phyloP scores from a whole-genome alignment of 495 filamentous ascomycete species.

The Penicillium crystallinum region DNA sequence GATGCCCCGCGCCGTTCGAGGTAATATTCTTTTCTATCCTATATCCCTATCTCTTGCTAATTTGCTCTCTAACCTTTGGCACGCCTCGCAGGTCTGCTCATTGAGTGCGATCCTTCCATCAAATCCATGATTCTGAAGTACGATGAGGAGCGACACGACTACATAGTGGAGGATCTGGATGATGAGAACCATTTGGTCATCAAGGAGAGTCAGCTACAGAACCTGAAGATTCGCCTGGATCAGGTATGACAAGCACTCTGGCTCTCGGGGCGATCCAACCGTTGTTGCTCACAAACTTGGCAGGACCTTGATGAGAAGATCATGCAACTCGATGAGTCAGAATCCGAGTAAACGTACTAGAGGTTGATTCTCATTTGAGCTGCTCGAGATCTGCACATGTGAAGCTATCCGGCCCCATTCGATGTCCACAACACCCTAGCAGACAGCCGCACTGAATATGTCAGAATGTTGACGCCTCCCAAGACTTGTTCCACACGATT shows the following conservation, averaged over 20 bases:
- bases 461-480: too few species aligned
- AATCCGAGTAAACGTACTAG: slow-evolving; percentile 41
- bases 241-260: slow-evolving; percentile 40
- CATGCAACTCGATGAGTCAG: slow-evolving; percentile 49
- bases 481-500: too few species aligned
- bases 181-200: slow-evolving; percentile 64
- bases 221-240: slow-evolving; percentile 54
- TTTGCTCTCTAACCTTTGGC: not conserved
- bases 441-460: too few species aligned
- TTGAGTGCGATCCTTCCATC: slow-evolving; percentile 74
- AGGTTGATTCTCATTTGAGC: not conserved
- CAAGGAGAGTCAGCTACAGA: slow-evolving; percentile 62
- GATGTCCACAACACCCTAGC: not conserved
- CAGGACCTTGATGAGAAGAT: slow-evolving; percentile 53
- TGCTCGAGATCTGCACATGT: not conserved
- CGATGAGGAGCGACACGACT: slow-evolving; percentile 61
- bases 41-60: not conserved
- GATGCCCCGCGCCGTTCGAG: slow-evolving; percentile 49
- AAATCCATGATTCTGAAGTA: slow-evolving; percentile 73
- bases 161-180: slow-evolving; percentile 72
- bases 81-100: slow-evolving; percentile 68
- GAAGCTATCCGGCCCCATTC: not conserved
- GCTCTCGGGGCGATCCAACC: not conserved
- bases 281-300: not conserved
- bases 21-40: slow-evolving; percentile 15